These are phyloP conservation scores for Geoglossum glabrum DNA, from an alignment of 495 filamentous ascomycete species.

Conservation along the genomic window DNA sequence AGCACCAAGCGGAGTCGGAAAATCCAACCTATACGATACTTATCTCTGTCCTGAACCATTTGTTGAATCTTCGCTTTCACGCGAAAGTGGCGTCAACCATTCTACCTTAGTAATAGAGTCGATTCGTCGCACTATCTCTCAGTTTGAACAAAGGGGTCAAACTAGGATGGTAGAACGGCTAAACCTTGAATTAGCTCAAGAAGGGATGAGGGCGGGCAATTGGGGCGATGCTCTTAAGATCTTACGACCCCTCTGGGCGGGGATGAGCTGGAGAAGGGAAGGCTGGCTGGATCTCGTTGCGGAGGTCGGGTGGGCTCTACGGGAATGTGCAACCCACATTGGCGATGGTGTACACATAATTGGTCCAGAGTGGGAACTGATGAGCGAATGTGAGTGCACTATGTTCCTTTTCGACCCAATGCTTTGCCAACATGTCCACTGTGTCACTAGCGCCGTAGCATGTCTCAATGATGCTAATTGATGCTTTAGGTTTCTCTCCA, in stretches of 20 bases:
- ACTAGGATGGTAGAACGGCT: constrained; percentile 44
- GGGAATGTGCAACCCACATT: constrained; percentile 45
- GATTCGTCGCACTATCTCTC: constrained; percentile 36
- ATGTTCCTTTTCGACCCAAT: background rate
- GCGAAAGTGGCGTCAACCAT: constrained; percentile 38
- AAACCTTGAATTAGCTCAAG: constrained; percentile 46
- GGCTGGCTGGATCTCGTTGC: constrained; percentile 65
- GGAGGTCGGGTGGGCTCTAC: constrained; percentile 51
- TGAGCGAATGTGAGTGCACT: constrained; percentile 1
- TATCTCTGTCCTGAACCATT: constrained; percentile 68
- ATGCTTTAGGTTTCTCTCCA: constrained; percentile 32
- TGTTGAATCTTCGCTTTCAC: constrained; percentile 40
- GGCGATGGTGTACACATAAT: constrained; percentile 46
- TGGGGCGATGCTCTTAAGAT: constrained; percentile 49
- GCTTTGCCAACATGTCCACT: background rate
- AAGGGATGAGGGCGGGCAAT: constrained; percentile 36
- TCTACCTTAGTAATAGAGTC: constrained; percentile 37
- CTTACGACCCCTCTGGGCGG: constrained; percentile 51
- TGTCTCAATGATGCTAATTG: background rate
- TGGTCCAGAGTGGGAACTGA: constrained; percentile 67
- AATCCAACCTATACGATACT: constrained; percentile 57
- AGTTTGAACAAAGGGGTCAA: constrained; percentile 46
- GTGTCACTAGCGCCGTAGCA: background rate
- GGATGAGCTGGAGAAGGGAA: constrained; percentile 51
- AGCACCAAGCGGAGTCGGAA: constrained; percentile 43